phyloP scores from a whole-genome alignment of 2,329 filamentous ascomycete genomes.

The Calonectria pseudoturangicola region DNA sequence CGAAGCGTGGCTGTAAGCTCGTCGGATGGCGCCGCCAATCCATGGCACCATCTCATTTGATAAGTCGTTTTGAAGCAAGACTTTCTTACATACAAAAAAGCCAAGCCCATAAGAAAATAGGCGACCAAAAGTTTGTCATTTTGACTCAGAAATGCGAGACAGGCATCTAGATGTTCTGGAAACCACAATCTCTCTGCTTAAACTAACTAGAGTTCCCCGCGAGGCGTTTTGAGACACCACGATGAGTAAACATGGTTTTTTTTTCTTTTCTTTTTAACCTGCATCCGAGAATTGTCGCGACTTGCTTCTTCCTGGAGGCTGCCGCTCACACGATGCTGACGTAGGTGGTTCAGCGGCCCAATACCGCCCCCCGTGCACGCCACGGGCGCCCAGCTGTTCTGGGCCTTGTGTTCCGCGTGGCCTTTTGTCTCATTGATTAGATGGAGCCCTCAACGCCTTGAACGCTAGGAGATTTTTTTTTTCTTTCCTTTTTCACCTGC shows the following conservation, averaged over 20 bases:
- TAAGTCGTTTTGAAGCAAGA: slow-evolving; percentile 4
- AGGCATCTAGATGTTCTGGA: slow-evolving; percentile 3
- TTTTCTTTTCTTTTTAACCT: too few relatives aligned
- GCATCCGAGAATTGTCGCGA: slow-evolving; percentile 12
- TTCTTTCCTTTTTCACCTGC: background rate
- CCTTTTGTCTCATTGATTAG: background rate
- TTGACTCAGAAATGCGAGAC: slow-evolving; percentile 3
- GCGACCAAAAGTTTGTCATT: background rate
- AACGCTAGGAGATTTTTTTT: slow-evolving; percentile 30
- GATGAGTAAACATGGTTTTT: slow-evolving; percentile 6
- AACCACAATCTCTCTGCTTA: background rate
- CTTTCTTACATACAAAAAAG: slow-evolving; percentile 1
- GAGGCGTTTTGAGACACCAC: slow-evolving; percentile 9
- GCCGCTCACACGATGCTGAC: slow-evolving; percentile 18
- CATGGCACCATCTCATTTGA: slow-evolving; percentile 35
- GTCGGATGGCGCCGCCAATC: slow-evolving; percentile 49
- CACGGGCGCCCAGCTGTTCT: slow-evolving; percentile 9
- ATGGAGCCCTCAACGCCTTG: slow-evolving; percentile 1
- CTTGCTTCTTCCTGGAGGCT: background rate
- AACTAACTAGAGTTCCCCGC: slow-evolving; percentile 2
- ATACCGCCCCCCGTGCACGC: background rate
- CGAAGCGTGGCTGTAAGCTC: slow-evolving; percentile 35
- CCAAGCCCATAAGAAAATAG: background rate
- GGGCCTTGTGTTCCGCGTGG: slow-evolving; percentile 24
- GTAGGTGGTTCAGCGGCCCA: background rate